Base-by-base conservation (phyloP, 768 basidiomycete species). In the Lenzites betulinus region DNA sequence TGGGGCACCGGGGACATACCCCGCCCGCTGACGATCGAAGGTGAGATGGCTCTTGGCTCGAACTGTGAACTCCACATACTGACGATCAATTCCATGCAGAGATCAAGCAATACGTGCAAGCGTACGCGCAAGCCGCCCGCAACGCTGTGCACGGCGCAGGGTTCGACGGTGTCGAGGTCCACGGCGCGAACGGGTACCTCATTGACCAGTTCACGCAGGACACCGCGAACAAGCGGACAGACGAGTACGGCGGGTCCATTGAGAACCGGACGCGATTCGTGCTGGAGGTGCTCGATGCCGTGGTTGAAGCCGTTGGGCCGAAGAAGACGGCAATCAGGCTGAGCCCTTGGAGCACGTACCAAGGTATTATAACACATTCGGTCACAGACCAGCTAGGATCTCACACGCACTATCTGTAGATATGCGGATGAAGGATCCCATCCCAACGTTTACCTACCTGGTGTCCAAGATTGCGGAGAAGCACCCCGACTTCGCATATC, bases 341-440 rank as follows among this genome's bases (percentile, higher is more conserved):
- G 18, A 60, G 59, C 46, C 59, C 59, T 2, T 60, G 59, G 59
- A 60, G 52, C 46, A 23, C 18, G 22, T 54, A 66, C 60, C 67
- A 75, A 75, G 53, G 51, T 50, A 64, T 67, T 30, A 16, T 18
- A 13, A 1, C 2, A 12, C 20, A 18, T 26, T 23, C 13, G 28
- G 7, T 1, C 30, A 1, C 13, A 23, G 50, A 15, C 11, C 4
- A 26, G 36, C 8, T 3, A 7, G 20, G n/a, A n/a, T n/a, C 46
- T 30, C 11, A 48, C 28, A 3, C 16, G 11, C 25, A 1, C 1
- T 11, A 16, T 8, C 0, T 4, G 2, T 2, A 78, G 70, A 69
- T 44, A 84, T 87, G 82, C 69, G 74, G 4, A 83, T 84, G 81
- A 54, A 64, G 1, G 77, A 87, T 54, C 85, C 85, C 0, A 71